Evolutionary conservation across 768 basidiomycete species (phyloP), one percentile per base, ranked within the genome.

Genomic region (Holtermanniella nyarrowii): DNA sequence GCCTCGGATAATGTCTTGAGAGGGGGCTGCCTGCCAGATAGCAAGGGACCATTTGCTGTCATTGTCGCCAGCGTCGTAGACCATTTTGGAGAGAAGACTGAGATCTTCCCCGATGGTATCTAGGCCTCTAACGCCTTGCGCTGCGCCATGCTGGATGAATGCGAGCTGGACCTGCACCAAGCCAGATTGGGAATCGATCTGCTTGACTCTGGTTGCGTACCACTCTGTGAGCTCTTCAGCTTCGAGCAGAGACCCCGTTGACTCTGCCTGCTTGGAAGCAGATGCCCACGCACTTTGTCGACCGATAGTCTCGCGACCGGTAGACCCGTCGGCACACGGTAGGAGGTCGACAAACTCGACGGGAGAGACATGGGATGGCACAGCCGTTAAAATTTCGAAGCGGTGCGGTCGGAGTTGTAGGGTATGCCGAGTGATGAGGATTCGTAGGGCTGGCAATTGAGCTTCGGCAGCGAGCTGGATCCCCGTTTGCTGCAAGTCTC

Each of bases 71-170:
- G 65, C 60, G 64, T 95, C 89, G 59, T 99, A 99, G 12, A 91
- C 82, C 42, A 97, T 78, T 18, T 84, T 78, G 1, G 85, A 83
- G 31, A 99, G 78, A 5, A 97, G 79, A 57, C 82, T 85, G 39
- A 97, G 78, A 48, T 97, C 91, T 74, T 96, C 93, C 1, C 90
- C 93, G 2, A 90, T 71, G 62, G 82, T 81, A 59, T 93, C 91
- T 40, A 99, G 78, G 1, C 75, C 80, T 18, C 81, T 77, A 12
- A 95, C 75, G 13, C 84, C 84, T 59, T 81, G 80, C 5, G 88
- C 83, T 11, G 85, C 89, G 13, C 82, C 90, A 57, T 93, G 82
- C 67, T 95, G 91, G 7, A 88, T 77, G 42, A 84, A 76, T 5
- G 80, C 79, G 18, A 97, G 76, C 3, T 89, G 87, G 26, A 80